Evolutionary conservation across 768 basidiomycete species (phyloP), one percentile per base, ranked within the genome.

Genomic region (Boletus barrowsii): DNA sequence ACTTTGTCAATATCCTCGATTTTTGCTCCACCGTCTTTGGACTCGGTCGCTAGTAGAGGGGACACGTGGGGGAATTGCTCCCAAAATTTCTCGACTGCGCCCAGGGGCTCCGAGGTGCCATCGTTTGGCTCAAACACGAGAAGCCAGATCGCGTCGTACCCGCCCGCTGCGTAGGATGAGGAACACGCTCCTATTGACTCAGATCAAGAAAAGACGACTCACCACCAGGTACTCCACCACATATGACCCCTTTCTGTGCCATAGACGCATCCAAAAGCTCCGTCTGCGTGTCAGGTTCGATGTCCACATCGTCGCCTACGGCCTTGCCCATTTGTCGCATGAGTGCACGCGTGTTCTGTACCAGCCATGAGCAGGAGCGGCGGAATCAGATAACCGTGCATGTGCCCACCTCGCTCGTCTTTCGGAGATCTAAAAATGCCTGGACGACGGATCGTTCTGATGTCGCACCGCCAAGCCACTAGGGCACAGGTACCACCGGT

Each of bases 161-260:
- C 97, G 10, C 97, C 97, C 49, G 97, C 97, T 98, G 60, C 50
- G 35, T 24, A 39, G 10, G 42, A 9, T 59, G 41, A 59, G 50
- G 33, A 49, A 45, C 40, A n/a, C 9, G 4, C 8, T 3, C 29
- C 1, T 5, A 36, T 14, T 7, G 37, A 37, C 11, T 11, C 44
- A 17, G 11, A 17, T 17, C 22, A 26, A 36, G 30, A 30, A 47
- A 41, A 42, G 29, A 20, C 10, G 5, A 69, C 88, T 61, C 64
- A 94, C 95, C 95, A 40, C 97, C 97, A 7, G 97, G 97, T 5
- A 98, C 97, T 18, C 96, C 96, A 24, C 94, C 95, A 20, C 92
- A 93, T 37, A 98, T 79, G 17, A 98, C 87, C 29, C 97, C 97
- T 4, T 88, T 83, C 59, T 88, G 79, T 14, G 79, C 73, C 15